Evolutionary conservation across 495 filamentous ascomycete genomes (phyloP), one percentile per base, ranked within the genome.

Genomic region (Apiosordaria backusii): DNA sequence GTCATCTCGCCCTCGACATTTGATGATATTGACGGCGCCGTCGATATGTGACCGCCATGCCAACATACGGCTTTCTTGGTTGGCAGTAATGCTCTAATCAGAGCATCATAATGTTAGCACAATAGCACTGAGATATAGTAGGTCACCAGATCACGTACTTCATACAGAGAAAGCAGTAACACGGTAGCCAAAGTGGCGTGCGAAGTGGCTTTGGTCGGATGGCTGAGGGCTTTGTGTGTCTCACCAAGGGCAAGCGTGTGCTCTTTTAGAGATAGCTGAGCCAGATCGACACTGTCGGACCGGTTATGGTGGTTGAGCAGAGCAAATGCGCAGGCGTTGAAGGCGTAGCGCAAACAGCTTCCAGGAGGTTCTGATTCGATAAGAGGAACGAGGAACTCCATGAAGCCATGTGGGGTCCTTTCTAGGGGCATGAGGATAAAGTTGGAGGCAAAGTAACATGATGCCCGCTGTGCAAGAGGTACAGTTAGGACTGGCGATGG

Each of bases 241-340:
- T 77, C 77, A 3, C 75, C 76, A 50, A 90, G 72, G 0, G 88
- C 86, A 61, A 79, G 76, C 0, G 78, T 75, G 67, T 85, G 83
- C 60, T 79, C 74, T 25, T 71, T 70, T 57, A 80, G 29, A 10
- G 83, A 77, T 71, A 72, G 77, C 71, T 70, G 79, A 71, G 53
- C 71, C 62, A 68, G 74, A 61, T 74, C 58, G n/a, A 69, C 62
- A 5, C 72, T 72, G 58, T 68, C 53, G 50, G 63, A 78, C 67
- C 62, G 83, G 70, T 61, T 72, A 22, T 68, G 72, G 66, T 79
- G 87, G 67, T 67, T 79, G 67, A 76, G 76, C 70, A 83, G 80
- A 4, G 85, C 85, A 68, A 86, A 79, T 21, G 87, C 79, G 61
- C 88, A 85, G 1, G 88, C 86, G 50, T 84, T 79, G 57, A 88